Conservation (phyloP, 2,329 filamentous ascomycete species). For the Cladosporium sp. region DNA sequence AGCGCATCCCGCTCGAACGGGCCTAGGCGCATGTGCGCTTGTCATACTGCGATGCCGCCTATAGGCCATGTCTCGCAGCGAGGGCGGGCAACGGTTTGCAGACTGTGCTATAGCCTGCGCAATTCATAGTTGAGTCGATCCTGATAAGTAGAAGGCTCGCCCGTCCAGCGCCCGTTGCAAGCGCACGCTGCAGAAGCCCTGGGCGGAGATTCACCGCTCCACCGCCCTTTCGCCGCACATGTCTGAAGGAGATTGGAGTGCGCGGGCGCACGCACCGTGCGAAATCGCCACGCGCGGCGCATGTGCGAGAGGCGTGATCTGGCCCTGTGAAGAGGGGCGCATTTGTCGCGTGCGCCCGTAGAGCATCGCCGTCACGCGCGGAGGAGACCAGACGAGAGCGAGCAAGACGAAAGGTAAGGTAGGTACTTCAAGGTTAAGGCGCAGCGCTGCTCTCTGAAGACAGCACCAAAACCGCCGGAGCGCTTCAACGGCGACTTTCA, state of each 20-base stretch:
- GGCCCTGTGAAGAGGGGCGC: too few species aligned
- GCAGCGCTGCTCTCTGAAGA: too few species aligned
- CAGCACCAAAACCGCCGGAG: too few species aligned
- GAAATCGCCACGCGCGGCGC: not conserved
- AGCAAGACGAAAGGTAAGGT: too few species aligned
- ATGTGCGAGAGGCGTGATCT: not conserved
- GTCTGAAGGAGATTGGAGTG: conserved; percentile 9
- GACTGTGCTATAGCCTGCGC: conserved; percentile 6
- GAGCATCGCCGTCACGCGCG: too few species aligned
- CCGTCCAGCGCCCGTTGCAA: conserved; percentile 1
- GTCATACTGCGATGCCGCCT: not conserved
- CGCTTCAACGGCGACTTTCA: too few species aligned
- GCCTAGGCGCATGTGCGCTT: not conserved
- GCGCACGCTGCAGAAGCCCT: conserved; percentile 3
- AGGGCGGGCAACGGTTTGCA: conserved; percentile 3
- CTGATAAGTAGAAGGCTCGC: not conserved
- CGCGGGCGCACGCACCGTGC: not conserved
- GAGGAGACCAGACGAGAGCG: too few species aligned
- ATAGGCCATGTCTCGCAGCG: not conserved
- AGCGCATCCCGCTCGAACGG: not conserved
- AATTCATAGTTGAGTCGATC: conserved; percentile 8
- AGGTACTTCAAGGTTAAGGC: too few species aligned
- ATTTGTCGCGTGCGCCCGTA: too few species aligned
- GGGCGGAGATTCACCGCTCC: conserved; percentile 5
- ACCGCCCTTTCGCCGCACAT: not conserved